Evolutionary conservation across 768 basidiomycete species (phyloP), one percentile per base, ranked within the genome.

Genomic region (Calocybe cyanea): DNA sequence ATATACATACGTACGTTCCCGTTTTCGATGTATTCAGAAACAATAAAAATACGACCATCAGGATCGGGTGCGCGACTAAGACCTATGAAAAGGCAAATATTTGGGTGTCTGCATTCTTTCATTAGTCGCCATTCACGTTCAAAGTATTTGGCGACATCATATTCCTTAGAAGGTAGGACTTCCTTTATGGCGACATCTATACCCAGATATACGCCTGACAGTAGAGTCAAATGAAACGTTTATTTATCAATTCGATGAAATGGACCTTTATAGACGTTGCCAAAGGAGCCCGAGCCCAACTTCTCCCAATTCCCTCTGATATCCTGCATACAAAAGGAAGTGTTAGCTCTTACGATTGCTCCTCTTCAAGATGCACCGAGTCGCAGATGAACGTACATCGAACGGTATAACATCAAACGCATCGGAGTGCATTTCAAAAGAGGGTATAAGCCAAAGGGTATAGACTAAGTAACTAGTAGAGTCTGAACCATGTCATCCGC

Each of bases 121-220:
- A 97, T 96, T 23, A 98, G 79, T 23, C 90, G 78, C 91, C 93
- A 96, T 75, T 99, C 95, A n/a, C 95, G 80, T 59, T 95, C 91
- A 63, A 98, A 95, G 70, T 99, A 98, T 67, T 99, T 99, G 56
- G 85, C 78, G 28, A 96, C 92, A 57, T 96, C 92, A 66, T 97
- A 97, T 47, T 88, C 90, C 4, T 68, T 86, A 17, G 88, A 92
- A 0, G 92, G 92, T 7, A 96, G 73, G 2, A 98, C 92, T 68
- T 98, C 94, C 65, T 96, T 96, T 65, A 97, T 91, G 25, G 93
- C 93, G 28, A 96, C 88, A 53, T 96, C 90, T 53, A 96, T 90
- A 7, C 96, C 96, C 28, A 99, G 84, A 68, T 99, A 99, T 21
- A 67, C 78, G 2, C 87, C 92, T 90, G 56, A 17, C 9, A 19